Base-by-base conservation (phyloP, 306 rosid genomes). In the Castanopsis chinensis region DNA sequence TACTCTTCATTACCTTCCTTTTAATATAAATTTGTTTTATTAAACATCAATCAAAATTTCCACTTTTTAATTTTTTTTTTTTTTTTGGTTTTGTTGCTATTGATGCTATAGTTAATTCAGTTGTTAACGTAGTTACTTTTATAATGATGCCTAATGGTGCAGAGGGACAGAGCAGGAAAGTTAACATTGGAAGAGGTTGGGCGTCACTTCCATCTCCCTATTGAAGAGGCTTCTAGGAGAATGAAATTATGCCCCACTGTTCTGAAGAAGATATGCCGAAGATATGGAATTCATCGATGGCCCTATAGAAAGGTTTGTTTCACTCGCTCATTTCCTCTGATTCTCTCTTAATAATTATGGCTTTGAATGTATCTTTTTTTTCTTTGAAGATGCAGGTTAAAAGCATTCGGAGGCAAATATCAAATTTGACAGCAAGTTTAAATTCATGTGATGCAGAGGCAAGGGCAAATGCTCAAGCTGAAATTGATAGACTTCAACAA, bases 301-400 rank as follows among this genome's bases (percentile, higher is more conserved):
- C 99, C 97, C 49, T 45, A 82, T 37, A 87, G 99, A 85, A 94
- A 94, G 97, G 97, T 91, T 15, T 20, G 51, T 79, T 35, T 12
- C 67, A 9, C 49, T 9, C n/a, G n/a, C 1, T 11, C 18, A 4
- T 60, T 30, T 1, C 55, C 2, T 11, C 6, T 63, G 53, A 49
- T 1, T 33, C 17, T 55, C 7, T 1, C 53, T 41, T 30, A n/a
- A 3, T 8, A n/a, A 3, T 20, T 4, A 1, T 15, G 21, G n/a
- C 25, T 19, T 23, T 35, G 33, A 9, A 41, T 20, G 10, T 3
- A 7, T 20, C 18, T 5, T 65, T 4, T 52, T 10, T 23, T 17
- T 41, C 11, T 41, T 20, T 2, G 18, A 1, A 18, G 52, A 20
- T 6, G 81, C 81, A 90, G 95, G 76, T 92, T 18, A 82, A 71